Percentiles rank a stretch among this genome's conserved stretches.
These are phyloP conservation scores for Vigna radiata DNA, from an alignment of 306 rosid species.

Conservation along the genomic window DNA sequence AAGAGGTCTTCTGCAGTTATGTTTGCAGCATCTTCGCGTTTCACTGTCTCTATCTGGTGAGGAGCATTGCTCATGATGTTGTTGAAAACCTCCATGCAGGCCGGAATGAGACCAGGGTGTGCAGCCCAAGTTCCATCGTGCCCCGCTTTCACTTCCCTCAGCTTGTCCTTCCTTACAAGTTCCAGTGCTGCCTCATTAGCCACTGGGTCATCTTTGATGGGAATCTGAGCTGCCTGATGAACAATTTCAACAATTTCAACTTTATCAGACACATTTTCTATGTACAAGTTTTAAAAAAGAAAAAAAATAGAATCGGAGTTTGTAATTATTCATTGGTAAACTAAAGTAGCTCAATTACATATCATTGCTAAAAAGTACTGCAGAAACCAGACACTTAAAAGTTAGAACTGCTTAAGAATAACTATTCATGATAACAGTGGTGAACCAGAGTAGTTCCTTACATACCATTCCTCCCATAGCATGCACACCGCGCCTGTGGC, in stretches of 20 bases:
- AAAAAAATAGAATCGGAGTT: neutral
- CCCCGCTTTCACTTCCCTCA: constrained; percentile 84
- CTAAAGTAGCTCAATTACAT: neutral
- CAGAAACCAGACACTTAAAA: neutral
- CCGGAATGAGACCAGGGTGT: constrained; percentile 82
- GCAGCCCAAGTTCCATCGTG: constrained; percentile 99
- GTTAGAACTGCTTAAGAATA: neutral
- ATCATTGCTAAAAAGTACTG: neutral
- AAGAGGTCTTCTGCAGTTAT: constrained; percentile 76
- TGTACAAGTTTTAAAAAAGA: neutral
- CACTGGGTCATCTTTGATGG: constrained; percentile 72
- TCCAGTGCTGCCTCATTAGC: constrained; percentile 86
- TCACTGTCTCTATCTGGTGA: constrained; percentile 63
- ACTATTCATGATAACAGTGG: neutral
- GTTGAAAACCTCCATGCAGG: constrained; percentile 77
- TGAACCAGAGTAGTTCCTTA: neutral
- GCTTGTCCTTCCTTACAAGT: constrained; percentile 84
- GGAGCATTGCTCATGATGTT: constrained; percentile 61
- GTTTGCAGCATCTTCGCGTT: constrained; percentile 62
- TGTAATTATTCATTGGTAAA: neutral
- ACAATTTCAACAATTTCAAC: constrained; percentile 20
- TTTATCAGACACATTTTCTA: neutral
- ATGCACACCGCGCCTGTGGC: constrained; percentile 85
- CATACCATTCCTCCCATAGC: constrained; percentile 98
- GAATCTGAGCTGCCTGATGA: constrained; percentile 90